phyloP scores from a whole-genome alignment of 2,329 filamentous ascomycete species.

The Aurifilum marmelostoma region DNA sequence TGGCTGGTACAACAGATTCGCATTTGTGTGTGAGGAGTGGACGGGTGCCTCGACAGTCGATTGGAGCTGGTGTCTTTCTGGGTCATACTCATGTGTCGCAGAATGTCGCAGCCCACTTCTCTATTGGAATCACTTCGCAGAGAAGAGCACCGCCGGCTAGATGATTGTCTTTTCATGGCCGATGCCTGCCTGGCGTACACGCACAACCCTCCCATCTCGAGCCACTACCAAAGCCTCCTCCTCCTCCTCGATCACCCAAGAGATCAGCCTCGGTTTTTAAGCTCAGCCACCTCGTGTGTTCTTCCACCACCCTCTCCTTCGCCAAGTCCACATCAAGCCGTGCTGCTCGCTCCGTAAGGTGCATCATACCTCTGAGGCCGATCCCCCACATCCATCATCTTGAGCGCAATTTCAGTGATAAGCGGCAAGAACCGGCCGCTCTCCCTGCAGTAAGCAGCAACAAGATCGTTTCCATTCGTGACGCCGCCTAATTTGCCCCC shows the following conservation, averaged over 20 bases:
- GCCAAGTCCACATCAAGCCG: background rate
- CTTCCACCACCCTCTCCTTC: background rate
- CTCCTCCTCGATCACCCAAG: background rate
- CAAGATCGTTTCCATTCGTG: constrained; percentile 60
- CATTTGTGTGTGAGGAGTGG: background rate
- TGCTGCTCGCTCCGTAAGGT: background rate
- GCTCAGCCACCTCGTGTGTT: background rate
- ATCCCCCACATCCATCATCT: constrained; percentile 53
- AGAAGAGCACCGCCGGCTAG: background rate
- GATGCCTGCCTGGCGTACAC: background rate
- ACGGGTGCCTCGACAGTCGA: background rate
- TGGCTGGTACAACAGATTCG: background rate
- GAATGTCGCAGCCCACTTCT: background rate
- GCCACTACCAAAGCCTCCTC: background rate
- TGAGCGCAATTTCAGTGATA: constrained; percentile 48
- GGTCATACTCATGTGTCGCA: background rate
- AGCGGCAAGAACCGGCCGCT: constrained; percentile 47
- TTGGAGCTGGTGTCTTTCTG: background rate
- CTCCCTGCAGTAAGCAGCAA: constrained; percentile 54
- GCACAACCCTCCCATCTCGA: background rate
- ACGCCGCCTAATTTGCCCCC: constrained; percentile 50
- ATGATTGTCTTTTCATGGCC: background rate
- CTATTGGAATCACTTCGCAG: background rate
- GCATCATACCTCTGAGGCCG: constrained; percentile 47
- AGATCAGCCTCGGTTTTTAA: background rate